Conservation (phyloP, 371 early-diverging fungal species). For the Mucor indicus region DNA sequence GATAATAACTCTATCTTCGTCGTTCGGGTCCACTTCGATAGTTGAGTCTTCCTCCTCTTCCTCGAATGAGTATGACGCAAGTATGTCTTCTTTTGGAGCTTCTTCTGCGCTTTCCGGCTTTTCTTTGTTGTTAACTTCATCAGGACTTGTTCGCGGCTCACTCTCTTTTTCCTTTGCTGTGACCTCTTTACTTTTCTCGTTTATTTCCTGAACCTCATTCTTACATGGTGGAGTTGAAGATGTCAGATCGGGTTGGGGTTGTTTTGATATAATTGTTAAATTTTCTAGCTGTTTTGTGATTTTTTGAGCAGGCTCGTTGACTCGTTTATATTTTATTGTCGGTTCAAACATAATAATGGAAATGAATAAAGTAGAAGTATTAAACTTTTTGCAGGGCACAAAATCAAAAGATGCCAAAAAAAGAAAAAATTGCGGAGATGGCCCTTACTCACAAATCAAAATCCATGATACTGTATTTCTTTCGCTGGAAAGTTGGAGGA, state of each 20-base stretch:
- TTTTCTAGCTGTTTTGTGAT: not conserved
- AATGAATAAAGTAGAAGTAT: conserved; percentile 3
- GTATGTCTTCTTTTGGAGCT: not conserved
- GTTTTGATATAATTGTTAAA: not conserved
- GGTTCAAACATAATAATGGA: conserved; percentile 36
- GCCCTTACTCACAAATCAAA: too few relatives aligned
- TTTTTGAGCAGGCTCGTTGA: conserved; percentile 16
- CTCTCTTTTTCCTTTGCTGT: too few relatives aligned
- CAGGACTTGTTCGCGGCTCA: too few relatives aligned
- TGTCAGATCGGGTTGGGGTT: too few relatives aligned
- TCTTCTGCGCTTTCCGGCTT: not conserved
- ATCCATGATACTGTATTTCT: too few relatives aligned
- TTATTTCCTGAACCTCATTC: too few relatives aligned
- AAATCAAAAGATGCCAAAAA: too few relatives aligned
- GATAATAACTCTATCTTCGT: conserved; percentile 37
- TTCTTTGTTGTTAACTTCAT: too few relatives aligned
- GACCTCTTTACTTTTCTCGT: too few relatives aligned
- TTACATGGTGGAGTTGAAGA: too few relatives aligned
- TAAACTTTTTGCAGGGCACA: not conserved
- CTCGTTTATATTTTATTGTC: conserved; percentile 40
- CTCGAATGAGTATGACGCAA: conserved; percentile 9
- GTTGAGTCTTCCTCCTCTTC: conserved; percentile 18
- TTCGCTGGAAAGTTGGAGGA: too few relatives aligned
- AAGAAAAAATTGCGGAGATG: too few relatives aligned
- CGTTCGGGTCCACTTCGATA: conserved; percentile 38